phyloP scores from a whole-genome alignment of 305 asterid species.

The Stenogyne calaminthoides region DNA sequence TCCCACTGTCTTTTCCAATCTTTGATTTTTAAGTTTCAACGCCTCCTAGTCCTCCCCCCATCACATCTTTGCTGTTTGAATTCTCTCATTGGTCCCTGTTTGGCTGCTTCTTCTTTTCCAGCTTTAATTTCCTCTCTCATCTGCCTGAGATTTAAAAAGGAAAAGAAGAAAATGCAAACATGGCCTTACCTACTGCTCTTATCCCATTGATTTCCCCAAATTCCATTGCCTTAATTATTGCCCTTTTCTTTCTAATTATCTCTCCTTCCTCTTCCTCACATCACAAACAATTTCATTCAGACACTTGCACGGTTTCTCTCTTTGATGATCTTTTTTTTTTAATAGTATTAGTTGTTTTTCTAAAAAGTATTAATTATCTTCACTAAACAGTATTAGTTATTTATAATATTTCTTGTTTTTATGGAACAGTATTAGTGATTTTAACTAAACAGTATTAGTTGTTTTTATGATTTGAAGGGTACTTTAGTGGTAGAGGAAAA shows the following conservation, averaged over 20 bases:
- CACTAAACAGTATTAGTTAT: too few species aligned
- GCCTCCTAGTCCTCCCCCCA: neutral
- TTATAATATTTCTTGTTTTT: too few species aligned
- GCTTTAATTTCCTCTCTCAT: neutral
- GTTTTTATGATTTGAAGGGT: neutral
- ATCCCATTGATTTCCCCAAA: slow-evolving; percentile 24
- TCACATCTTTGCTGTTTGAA: too few species aligned
- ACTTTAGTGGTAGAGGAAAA: slow-evolving; percentile 60
- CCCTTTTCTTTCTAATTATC: slow-evolving; percentile 38
- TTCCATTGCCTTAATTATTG: neutral
- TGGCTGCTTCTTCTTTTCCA: neutral
- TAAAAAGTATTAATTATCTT: too few species aligned
- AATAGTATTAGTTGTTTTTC: too few species aligned
- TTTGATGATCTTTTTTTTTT: too few species aligned
- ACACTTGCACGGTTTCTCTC: slow-evolving; percentile 30
- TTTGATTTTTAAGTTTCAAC: neutral
- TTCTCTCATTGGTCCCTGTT: neutral
- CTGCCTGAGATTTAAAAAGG: too few species aligned
- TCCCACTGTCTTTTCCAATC: neutral
- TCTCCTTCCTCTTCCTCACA: slow-evolving; percentile 37
- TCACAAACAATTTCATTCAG: slow-evolving; percentile 29
- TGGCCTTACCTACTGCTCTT: slow-evolving; percentile 40
- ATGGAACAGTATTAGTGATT: too few species aligned
- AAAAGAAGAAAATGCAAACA: slow-evolving; percentile 46
- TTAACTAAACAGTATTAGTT: too few species aligned